Evolutionary conservation across 129 eudicot genomes (phyloP).

Genomic region (Centrapalus pauciflorus): DNA sequence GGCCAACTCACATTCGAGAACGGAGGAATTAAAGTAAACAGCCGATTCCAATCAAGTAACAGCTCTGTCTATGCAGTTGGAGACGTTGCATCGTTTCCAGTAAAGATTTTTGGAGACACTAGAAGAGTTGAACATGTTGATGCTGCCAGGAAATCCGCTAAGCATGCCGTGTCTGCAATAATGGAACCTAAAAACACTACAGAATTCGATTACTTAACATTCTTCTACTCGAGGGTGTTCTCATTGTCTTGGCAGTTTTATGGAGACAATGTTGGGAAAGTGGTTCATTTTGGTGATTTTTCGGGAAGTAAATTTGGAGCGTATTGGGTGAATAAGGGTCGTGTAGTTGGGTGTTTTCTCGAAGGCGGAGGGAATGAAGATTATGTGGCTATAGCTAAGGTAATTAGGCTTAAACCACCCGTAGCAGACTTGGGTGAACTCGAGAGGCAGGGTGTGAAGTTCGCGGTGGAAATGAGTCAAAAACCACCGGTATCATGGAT

Average conservation of each 20-base stretch:
- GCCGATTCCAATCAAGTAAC: constrained; percentile 65
- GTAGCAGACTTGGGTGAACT: constrained; percentile 55
- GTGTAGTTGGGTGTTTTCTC: constrained; percentile 76
- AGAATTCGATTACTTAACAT: constrained; percentile 81
- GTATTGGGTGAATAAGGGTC: constrained; percentile 63
- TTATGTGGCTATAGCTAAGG: constrained; percentile 61
- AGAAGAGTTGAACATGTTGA: constrained; percentile 95
- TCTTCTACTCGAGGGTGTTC: constrained; percentile 90
- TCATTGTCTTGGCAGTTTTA: constrained; percentile 88
- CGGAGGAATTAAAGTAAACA: constrained; percentile 83
- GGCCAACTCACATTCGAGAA: constrained; percentile 76
- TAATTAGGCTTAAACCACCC: constrained; percentile 49
- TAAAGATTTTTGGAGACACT: constrained; percentile 53
- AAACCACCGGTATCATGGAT: constrained; percentile 22
- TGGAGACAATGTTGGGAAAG: constrained; percentile 82
- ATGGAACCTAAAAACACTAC: constrained; percentile 53
- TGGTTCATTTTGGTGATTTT: constrained; percentile 81
- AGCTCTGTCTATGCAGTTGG: constrained; percentile 81
- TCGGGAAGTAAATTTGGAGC: constrained; percentile 71
- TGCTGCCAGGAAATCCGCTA: constrained; percentile 76
- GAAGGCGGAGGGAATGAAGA: constrained; percentile 91
- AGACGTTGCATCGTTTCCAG: constrained; percentile 79
- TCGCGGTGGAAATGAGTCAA: constrained; percentile 34
- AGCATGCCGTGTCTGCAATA: constrained; percentile 75
- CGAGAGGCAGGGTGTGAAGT: constrained; percentile 53